Evolutionary conservation across 352 stramenopile species (phyloP).

Genomic region (Phytophthora cactorum): DNA sequence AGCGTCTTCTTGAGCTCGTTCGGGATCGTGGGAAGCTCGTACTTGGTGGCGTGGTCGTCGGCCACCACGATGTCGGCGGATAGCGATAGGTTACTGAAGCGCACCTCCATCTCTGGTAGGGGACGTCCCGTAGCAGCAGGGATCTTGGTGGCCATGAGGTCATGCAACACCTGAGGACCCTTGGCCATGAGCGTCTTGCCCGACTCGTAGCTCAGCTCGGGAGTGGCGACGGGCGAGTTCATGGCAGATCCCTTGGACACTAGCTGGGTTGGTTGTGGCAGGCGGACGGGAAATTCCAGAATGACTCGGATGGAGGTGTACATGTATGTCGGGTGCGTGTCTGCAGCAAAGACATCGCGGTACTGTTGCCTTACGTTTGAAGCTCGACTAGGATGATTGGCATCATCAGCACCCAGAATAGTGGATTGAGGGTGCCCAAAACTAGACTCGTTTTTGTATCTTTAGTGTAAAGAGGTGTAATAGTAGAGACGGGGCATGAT

Average conservation of each 20-base stretch:
- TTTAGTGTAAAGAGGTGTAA: neutral
- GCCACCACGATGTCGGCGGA: conserved; percentile 22
- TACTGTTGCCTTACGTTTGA: conserved; percentile 1
- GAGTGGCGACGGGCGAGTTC: neutral
- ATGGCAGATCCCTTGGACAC: conserved; percentile 11
- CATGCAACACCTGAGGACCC: conserved; percentile 33
- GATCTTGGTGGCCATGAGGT: conserved; percentile 25
- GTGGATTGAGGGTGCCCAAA: neutral
- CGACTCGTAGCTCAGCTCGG: conserved; percentile 21
- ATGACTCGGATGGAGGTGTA: conserved; percentile 8
- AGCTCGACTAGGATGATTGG: conserved; percentile 2
- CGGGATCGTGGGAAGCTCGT: conserved; percentile 20
- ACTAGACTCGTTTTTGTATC: neutral
- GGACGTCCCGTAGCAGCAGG: conserved; percentile 21
- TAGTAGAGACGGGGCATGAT: neutral
- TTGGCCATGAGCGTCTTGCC: conserved; percentile 35
- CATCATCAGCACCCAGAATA: conserved; percentile 14
- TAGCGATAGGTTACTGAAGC: conserved; percentile 18
- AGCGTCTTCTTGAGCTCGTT: conserved; percentile 39
- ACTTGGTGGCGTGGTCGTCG: conserved; percentile 22
- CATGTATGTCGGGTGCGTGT: neutral
- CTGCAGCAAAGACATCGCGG: conserved; percentile 6
- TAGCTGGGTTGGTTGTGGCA: neutral
- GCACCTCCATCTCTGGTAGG: conserved; percentile 26
- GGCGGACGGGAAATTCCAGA: conserved; percentile 17